Percentiles rank a stretch among this genome's conserved stretches.
Evolutionary conservation across 1,284 basidiomycete genomes (phyloP).

Genomic region (Papiliotrema nemorosa): DNA sequence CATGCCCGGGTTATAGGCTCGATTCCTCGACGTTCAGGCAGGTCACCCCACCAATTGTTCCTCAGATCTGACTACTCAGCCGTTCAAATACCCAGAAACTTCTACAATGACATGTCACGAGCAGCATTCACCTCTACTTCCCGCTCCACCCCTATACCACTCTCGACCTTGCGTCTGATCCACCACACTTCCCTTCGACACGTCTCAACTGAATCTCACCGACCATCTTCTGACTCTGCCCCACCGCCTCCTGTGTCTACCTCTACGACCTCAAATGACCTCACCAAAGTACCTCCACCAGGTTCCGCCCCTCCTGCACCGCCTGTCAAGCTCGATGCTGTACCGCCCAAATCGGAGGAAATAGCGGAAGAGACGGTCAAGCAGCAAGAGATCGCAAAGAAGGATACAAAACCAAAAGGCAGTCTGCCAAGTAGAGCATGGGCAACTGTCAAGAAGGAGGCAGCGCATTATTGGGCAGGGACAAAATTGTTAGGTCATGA

Average conservation of each 20-base stretch:
- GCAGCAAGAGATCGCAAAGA: slow-evolving; percentile 65
- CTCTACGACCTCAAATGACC: slow-evolving; percentile 9
- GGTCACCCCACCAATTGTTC: neutral
- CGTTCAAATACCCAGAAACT: slow-evolving; percentile 3
- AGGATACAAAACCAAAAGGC: slow-evolving; percentile 38
- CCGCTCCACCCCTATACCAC: slow-evolving; percentile 9
- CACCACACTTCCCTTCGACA: slow-evolving; percentile 2
- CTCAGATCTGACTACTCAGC: neutral
- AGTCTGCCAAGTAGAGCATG: slow-evolving; percentile 54
- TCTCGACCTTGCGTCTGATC: slow-evolving; percentile 11
- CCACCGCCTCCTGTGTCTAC: slow-evolving; percentile 12
- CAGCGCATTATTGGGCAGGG: slow-evolving; percentile 95
- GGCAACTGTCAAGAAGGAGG: slow-evolving; percentile 95
- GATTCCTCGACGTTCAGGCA: neutral
- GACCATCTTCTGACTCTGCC: slow-evolving; percentile 2
- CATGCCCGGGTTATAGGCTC: neutral
- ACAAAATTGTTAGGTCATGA: slow-evolving; percentile 92
- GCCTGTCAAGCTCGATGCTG: slow-evolving; percentile 18
- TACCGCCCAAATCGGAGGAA: slow-evolving; percentile 23
- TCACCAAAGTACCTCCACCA: slow-evolving; percentile 26
- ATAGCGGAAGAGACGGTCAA: slow-evolving; percentile 47
- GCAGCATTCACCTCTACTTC: slow-evolving; percentile 7
- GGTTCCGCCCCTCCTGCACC: slow-evolving; percentile 32
- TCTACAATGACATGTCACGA: neutral
- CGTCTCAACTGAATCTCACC: slow-evolving; percentile 27